phyloP scores from a whole-genome alignment of 257 asterid species.

The Nicotiana undulata region DNA sequence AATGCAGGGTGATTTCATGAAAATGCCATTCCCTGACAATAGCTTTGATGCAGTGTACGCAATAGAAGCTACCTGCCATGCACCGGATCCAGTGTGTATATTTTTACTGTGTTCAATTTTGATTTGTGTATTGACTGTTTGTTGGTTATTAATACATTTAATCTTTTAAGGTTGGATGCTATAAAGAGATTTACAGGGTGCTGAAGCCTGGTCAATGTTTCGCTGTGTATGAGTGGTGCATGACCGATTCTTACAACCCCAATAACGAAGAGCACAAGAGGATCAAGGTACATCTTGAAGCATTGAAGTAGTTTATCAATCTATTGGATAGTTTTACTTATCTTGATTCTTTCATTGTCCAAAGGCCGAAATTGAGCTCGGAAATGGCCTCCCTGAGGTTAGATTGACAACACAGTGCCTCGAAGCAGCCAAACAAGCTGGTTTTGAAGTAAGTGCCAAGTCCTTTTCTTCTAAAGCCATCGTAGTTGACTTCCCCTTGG shows the following conservation, averaged over 20 bases:
- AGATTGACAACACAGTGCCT: not conserved
- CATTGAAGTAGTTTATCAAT: not conserved
- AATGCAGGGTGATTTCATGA: constrained; percentile 95
- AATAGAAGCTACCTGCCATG: constrained; percentile 98
- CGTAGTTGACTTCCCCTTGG: not conserved
- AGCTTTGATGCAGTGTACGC: constrained; percentile 92
- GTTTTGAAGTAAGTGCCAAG: constrained; percentile 68
- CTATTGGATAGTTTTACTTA: not conserved
- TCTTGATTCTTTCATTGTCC: not conserved
- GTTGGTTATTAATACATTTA: not conserved
- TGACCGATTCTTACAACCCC: constrained; percentile 82
- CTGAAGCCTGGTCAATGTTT: constrained; percentile 96
- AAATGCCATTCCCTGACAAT: constrained; percentile 86
- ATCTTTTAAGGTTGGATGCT: constrained; percentile 74
- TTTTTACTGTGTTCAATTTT: not conserved
- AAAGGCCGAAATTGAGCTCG: constrained; percentile 80
- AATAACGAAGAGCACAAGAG: constrained; percentile 64
- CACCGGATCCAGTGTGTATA: constrained; percentile 79
- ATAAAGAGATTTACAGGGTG: constrained; percentile 80
- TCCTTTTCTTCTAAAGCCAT: not conserved
- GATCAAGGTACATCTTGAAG: constrained; percentile 55
- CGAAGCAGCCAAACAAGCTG: constrained; percentile 24
- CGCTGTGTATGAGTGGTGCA: constrained; percentile 99
- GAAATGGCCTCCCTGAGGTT: constrained; percentile 3
- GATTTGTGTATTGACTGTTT: not conserved